Conservation (phyloP, 2,329 filamentous ascomycete species). For the Ceratocystis albifundus region DNA sequence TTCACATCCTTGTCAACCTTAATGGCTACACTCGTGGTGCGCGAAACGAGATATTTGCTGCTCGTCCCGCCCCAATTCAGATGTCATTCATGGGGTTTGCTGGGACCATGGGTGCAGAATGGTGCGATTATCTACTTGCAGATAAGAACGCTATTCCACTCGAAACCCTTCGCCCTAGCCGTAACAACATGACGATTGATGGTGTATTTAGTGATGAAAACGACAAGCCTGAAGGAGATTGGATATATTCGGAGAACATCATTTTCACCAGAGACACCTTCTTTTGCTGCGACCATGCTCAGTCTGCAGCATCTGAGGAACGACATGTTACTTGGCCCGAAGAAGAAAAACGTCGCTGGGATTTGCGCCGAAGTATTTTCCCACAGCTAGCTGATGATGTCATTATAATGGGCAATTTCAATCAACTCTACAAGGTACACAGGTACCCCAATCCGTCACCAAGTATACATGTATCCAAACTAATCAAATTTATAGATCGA, state of each 20-base stretch:
- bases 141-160: slow-evolving; percentile 77
- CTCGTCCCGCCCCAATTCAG: slow-evolving; percentile 84
- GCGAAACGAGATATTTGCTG: slow-evolving; percentile 95
- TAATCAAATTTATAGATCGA: slow-evolving; percentile 58
- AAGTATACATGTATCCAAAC: neutral
- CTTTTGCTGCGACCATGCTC: slow-evolving; percentile 94
- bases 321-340: slow-evolving; percentile 64
- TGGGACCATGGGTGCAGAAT: slow-evolving; percentile 87
- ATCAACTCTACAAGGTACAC: slow-evolving; percentile 90
- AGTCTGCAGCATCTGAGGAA: slow-evolving; percentile 68
- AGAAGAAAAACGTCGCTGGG: slow-evolving; percentile 72
- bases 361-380: slow-evolving; percentile 87
- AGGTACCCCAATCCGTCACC: neutral
- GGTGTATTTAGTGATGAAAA: slow-evolving; percentile 58
- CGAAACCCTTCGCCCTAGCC: slow-evolving; percentile 67
- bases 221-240: slow-evolving; percentile 58
- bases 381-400: slow-evolving; percentile 68
- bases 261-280: slow-evolving; percentile 91
- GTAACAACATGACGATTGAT: slow-evolving; percentile 60
- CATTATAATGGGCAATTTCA: slow-evolving; percentile 94
- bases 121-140: slow-evolving; percentile 94
- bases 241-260: slow-evolving; percentile 95
- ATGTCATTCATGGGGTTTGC: slow-evolving; percentile 99
- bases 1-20: slow-evolving; percentile 93
- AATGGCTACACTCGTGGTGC: slow-evolving; percentile 95